These are phyloP conservation scores for Amauroascus verrucosus DNA, from an alignment of 2,329 filamentous ascomycete genomes.

Conservation along the genomic window DNA sequence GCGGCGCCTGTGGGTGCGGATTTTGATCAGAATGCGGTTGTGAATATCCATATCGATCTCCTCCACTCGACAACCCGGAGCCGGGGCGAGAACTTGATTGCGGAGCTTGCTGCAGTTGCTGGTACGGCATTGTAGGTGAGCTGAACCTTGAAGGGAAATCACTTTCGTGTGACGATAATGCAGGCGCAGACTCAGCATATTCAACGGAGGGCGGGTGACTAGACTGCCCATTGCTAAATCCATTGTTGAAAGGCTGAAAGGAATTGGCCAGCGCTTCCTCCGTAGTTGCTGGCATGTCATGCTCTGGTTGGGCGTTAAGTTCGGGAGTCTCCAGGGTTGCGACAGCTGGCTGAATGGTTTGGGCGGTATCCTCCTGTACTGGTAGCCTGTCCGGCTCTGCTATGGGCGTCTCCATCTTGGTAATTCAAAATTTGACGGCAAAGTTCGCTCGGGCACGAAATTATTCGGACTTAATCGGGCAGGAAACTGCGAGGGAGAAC, in stretches of 20 bases:
- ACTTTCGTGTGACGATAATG: slow-evolving; percentile 40
- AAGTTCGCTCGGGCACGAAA: not conserved
- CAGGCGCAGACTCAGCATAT: slow-evolving; percentile 31
- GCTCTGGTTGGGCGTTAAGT: slow-evolving; percentile 20
- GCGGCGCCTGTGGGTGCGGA: slow-evolving; percentile 30
- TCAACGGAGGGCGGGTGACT: slow-evolving; percentile 42
- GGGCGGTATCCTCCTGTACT: slow-evolving; percentile 12
- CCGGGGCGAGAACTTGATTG: slow-evolving; percentile 38
- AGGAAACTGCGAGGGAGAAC: slow-evolving; percentile 4
- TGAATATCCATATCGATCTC: slow-evolving; percentile 38
- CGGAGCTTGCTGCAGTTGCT: slow-evolving; percentile 27
- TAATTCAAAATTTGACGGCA: not conserved
- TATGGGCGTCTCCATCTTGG: slow-evolving; percentile 15
- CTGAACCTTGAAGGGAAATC: slow-evolving; percentile 35
- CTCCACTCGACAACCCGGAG: slow-evolving; percentile 40
- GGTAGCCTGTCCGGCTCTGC: slow-evolving; percentile 13
- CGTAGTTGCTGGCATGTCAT: slow-evolving; percentile 26
- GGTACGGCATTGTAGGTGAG: slow-evolving; percentile 34
- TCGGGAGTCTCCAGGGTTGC: slow-evolving; percentile 14
- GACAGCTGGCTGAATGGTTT: slow-evolving; percentile 14
- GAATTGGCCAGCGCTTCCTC: slow-evolving; percentile 28
- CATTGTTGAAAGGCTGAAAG: slow-evolving; percentile 24
- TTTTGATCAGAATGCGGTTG: slow-evolving; percentile 42
- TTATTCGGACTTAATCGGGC: slow-evolving; percentile 1
- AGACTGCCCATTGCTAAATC: slow-evolving; percentile 37